Evolutionary conservation across 75 land plant genomes (phyloP).

Genomic region (Adiantum capillusveneris): DNA sequence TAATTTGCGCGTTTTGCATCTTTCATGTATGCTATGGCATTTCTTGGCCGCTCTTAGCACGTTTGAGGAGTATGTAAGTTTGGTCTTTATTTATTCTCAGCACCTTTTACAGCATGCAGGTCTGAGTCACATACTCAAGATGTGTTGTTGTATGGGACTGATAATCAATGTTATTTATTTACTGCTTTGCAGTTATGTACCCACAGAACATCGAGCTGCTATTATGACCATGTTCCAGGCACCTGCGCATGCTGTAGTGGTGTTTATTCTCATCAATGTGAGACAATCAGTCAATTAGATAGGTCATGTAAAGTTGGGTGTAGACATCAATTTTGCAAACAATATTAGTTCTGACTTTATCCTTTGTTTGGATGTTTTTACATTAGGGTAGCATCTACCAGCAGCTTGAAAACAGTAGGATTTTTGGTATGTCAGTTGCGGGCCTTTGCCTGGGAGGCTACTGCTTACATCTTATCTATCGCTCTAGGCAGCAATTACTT

Average conservation of each 20-base stretch:
- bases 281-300: background rate
- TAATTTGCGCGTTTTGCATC: constrained; percentile 63
- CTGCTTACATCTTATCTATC: constrained; percentile 8
- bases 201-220: constrained; percentile 74
- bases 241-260: constrained; percentile 49
- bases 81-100: no score
- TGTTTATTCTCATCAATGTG: constrained; percentile 53
- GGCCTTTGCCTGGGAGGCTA: constrained; percentile 17
- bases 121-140: no score
- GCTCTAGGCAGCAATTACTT: background rate
- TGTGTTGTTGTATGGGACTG: no score
- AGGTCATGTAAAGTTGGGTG: background rate
- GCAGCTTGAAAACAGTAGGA: constrained; percentile 16
- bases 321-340: background rate
- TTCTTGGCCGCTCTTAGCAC: constrained; percentile 70
- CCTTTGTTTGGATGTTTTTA: background rate
- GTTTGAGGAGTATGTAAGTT: constrained; percentile 71
- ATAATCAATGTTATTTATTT: no score
- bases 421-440: constrained; percentile 9
- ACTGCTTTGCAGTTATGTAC: constrained; percentile 51
- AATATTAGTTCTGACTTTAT: no score
- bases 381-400: constrained; percentile 2
- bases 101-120: no score
- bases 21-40: constrained; percentile 69
- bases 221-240: constrained; percentile 57